phyloP scores from a whole-genome alignment of 2,329 filamentous ascomycete species.

The Amphichorda felina region DNA sequence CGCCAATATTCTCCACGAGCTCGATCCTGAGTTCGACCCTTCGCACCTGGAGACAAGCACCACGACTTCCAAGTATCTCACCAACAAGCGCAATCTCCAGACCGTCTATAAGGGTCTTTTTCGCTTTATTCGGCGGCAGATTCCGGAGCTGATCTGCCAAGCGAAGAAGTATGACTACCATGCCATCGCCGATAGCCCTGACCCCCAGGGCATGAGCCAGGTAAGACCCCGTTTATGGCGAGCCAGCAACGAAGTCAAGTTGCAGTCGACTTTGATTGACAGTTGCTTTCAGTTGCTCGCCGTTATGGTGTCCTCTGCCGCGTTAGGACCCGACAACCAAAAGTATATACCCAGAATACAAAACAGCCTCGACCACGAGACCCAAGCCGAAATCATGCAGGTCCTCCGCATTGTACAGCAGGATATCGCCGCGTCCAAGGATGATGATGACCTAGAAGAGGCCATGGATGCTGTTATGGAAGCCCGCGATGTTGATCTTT shows the following conservation, averaged over 20 bases:
- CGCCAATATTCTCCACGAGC: slow-evolving; percentile 42
- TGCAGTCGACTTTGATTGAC: not conserved
- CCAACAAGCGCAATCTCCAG: slow-evolving; percentile 40
- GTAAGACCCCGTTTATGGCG: slow-evolving; percentile 16
- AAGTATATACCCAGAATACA: slow-evolving; percentile 38
- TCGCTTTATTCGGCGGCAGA: slow-evolving; percentile 41
- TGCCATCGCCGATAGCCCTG: slow-evolving; percentile 43
- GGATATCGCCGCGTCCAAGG: slow-evolving; percentile 20
- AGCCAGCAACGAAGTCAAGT: not conserved
- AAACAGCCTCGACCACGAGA: slow-evolving; percentile 25
- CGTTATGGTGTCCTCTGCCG: slow-evolving; percentile 48
- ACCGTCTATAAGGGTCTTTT: slow-evolving; percentile 41
- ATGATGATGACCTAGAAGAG: slow-evolving; percentile 25
- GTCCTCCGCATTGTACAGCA: slow-evolving; percentile 29
- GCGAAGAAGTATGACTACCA: slow-evolving; percentile 43
- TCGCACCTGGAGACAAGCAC: slow-evolving; percentile 36
- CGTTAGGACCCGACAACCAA: slow-evolving; percentile 44
- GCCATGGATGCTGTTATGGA: slow-evolving; percentile 26
- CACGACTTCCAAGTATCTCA: slow-evolving; percentile 29
- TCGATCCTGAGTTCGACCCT: slow-evolving; percentile 45
- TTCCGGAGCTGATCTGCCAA: slow-evolving; percentile 37
- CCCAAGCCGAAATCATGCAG: slow-evolving; percentile 32
- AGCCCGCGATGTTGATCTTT: slow-evolving; percentile 39
- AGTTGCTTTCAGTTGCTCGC: slow-evolving; percentile 40
- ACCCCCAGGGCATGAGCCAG: slow-evolving; percentile 40